Evolutionary conservation across 768 basidiomycete genomes (phyloP), one percentile per base, ranked within the genome.

Genomic region (Mycena kentingensis): DNA sequence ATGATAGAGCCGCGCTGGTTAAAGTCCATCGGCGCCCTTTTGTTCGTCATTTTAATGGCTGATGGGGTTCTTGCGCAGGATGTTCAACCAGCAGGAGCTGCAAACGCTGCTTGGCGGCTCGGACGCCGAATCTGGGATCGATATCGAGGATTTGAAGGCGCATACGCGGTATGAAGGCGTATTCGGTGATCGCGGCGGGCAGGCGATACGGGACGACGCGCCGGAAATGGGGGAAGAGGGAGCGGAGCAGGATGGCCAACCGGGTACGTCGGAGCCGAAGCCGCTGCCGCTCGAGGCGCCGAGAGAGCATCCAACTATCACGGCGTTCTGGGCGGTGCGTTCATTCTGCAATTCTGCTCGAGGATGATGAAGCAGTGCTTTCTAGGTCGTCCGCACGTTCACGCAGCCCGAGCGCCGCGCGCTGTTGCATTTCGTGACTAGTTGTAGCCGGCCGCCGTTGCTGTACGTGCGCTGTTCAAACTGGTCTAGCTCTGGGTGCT

Each of bases 31-130:
- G 34, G 19, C 27, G 34, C 45, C 22, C 10, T 37, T 51, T 16
- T 32, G 3, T 42, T 15, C 12, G 15, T 49, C 19, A 7, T 27
- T 16, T 43, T 10, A 11, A 26, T 18, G 26, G 22, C 19, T 28
- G 19, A 27, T 34, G 25, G 48, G 25, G 19, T 21, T n/a, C n/a
- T 19, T 44, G 52, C n/a, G 10, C 56, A 90, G 92, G 34, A 94
- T 98, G 90, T 99, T 98, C 73, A 95, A 97, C 67, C 95, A 96
- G 58, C 88, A 91, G 64, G 96, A 98, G 68, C 75, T 97, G 5
- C 93, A 93, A 64, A 86, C 95, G 36, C 74, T 98, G 1, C 76
- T 99, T 3, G 94, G 94, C 0, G 93, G 91, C 6, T 88, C 89
- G 25, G 88, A 95, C 52, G 75, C 89, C 25, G 88, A 95, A 52